Evolutionary conservation across 129 eudicot species (phyloP), one percentile per base, ranked within the genome.

Genomic region (Arctium minus): DNA sequence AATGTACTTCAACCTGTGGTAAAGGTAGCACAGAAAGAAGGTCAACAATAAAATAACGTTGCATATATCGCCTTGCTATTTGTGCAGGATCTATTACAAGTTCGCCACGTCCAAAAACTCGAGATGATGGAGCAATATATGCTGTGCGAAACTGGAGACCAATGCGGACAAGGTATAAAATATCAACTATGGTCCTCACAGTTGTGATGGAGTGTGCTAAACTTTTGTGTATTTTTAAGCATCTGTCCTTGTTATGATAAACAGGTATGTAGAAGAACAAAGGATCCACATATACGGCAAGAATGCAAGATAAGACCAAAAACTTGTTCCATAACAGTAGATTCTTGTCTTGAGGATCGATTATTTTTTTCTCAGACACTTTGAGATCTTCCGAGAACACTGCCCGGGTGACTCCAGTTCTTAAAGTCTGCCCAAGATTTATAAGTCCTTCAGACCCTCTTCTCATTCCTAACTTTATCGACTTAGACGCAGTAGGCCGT

Each of bases 71-170:
- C 27, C 82, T 88, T 36, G 99, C 99, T 15, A 96, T 96, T 73
- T 96, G 90, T 17, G 83, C 87, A 46, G 98, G 97, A 82, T 93
- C 99, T 33, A 93, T 96, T 11, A 96, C 97, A 68, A 96, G 98
- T 78, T 96, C 99, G 79, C 99, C 99, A 69, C 98, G 87, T 36
- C 99, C 99, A 77, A 96, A 96, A 83, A 96, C 99, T 33, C 98
- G 90, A 81, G 99, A 96, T 3, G 99, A 96, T 18, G 99, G 99
- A 31, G 99, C 99, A 68, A 96, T 91, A 85, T 87, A 96, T 18
- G 99, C 99, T 7, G 99, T 96, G 13, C 97, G 90, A 79, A 96
- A 96, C 67, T 93, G 97, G 38, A 96, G 91, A 75, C 84, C 91
- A 84, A 96, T 93, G 68, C 91, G 91, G 15, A 86, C 77, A 78